A percentile compares a stretch with the other conserved stretches of the same genome.
Evolutionary conservation across 2,329 filamentous ascomycete genomes (phyloP).

Genomic region (Cercospora janseana): DNA sequence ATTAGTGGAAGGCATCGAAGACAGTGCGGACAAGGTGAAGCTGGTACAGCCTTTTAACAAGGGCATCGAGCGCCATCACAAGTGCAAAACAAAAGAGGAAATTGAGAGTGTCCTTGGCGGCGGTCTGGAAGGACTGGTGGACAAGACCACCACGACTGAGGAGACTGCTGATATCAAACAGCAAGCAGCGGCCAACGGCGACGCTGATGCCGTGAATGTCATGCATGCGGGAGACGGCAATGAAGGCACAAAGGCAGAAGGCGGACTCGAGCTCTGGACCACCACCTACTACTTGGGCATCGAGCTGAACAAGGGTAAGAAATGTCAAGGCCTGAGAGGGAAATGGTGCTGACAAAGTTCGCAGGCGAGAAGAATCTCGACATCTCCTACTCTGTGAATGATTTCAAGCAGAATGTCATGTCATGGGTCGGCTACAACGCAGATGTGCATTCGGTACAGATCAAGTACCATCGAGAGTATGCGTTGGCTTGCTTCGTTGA

Average conservation of each 20-base stretch:
- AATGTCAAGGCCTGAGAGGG: neutral
- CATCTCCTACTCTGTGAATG: constrained; percentile 75
- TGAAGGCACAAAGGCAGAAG: constrained; percentile 39
- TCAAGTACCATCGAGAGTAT: constrained; percentile 85
- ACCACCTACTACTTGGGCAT: constrained; percentile 94
- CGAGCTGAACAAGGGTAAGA: constrained; percentile 56
- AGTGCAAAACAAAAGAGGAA: constrained; percentile 62
- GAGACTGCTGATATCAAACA: constrained; percentile 49
- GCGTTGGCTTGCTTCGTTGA: constrained; percentile 34
- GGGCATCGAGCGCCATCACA: constrained; percentile 80
- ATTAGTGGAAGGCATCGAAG: constrained; percentile 78
- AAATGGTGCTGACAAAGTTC: constrained; percentile 10
- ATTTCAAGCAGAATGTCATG: constrained; percentile 81
- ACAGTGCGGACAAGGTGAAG: constrained; percentile 67
- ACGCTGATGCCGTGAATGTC: constrained; percentile 31
- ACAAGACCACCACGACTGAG: constrained; percentile 55
- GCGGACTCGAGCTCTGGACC: constrained; percentile 66
- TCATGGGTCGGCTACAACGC: constrained; percentile 72
- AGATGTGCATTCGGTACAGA: constrained; percentile 72
- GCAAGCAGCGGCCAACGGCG: constrained; percentile 47
- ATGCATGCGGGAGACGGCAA: constrained; percentile 34
- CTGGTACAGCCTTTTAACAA: constrained; percentile 91
- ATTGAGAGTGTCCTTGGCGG: constrained; percentile 62
- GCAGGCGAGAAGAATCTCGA: constrained; percentile 69
- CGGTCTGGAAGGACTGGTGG: constrained; percentile 60